These are phyloP conservation scores for Aspergillus jensenii DNA, from an alignment of 2,329 filamentous ascomycete genomes.

Conservation along the genomic window DNA sequence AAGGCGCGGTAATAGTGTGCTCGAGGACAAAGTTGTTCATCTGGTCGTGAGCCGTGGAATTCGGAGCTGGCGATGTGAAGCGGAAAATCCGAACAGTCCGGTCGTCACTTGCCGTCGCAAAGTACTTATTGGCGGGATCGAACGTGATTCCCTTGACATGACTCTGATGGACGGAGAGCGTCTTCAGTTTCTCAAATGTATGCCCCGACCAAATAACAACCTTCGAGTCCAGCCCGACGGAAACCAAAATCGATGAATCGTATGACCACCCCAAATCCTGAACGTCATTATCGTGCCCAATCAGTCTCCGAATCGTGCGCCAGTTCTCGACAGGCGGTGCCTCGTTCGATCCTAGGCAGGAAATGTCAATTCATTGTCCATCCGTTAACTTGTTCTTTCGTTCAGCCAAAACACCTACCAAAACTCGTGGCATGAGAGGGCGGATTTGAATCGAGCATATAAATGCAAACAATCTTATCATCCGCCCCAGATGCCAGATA, in stretches of 20 bases:
- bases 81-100: constrained; percentile 95
- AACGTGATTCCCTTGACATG: constrained; percentile 99
- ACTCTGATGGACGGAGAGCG: constrained; percentile 86
- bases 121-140: constrained; percentile 98
- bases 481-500: constrained; percentile 97
- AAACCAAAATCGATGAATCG: constrained; percentile 93
- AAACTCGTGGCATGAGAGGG: constrained; percentile 76
- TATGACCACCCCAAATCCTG: constrained; percentile 97
- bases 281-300: constrained; percentile 97
- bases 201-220: constrained; percentile 97
- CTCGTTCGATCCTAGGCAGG: constrained; percentile 69
- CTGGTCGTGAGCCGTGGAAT: constrained; percentile 91
- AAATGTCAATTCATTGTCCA: constrained; percentile 4
- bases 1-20: constrained; percentile 83
- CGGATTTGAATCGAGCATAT: constrained; percentile 80
- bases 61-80: constrained; percentile 86
- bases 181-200: constrained; percentile 97
- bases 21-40: constrained; percentile 95
- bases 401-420: constrained; percentile 53
- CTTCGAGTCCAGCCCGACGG: constrained; percentile 95
- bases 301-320: constrained; percentile 89
- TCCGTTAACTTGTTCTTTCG: not conserved
- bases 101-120: constrained; percentile 96
- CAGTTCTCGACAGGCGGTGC: constrained; percentile 94
- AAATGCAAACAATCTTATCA: constrained; percentile 98